Base-by-base conservation (phyloP, 2,329 filamentous ascomycete genomes). In the Ophiostoma sp. region DNA sequence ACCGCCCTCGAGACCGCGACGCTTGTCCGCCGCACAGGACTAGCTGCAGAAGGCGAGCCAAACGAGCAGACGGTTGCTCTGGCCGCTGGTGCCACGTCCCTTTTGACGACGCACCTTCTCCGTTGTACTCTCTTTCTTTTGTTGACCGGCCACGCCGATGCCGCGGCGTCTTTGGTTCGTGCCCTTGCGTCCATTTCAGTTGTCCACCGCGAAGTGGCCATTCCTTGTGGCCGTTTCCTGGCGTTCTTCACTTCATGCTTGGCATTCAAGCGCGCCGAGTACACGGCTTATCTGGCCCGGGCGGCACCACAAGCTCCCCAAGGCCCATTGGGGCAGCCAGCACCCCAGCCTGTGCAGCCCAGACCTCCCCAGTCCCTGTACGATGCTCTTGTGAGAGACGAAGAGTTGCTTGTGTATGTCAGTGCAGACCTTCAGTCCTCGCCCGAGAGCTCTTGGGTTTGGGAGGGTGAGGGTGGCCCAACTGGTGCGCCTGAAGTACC, bases 391-490 rank as follows among this genome's bases (percentile, higher is more conserved):
- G 68, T 84, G 63, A 85, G 86, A 2, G 95, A 99, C 78, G 95
- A 98, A 79, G 95, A 98, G 80, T 87, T 98, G 77, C 84, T 98
- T 36, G 93, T 91, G 0, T 97, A 97, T 78, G 90, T 93, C 0
- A 95, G 93, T 39, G 93, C 91, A 0, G 96, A 98, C 82, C 85
- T 97, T 78, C 95, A 98, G 82, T 92, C 91, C 0, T 90, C 88
- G n/a, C 86, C 87, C 0, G 91, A 94, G 70, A 89, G 89, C 48
- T 91, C 91, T 15, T 98, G 95, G 95, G 88, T 95, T 3, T 98
- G 95, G 95, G 90, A 92, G 77, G 81, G 81, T 57, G 86, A 87
- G 57, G 39, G 36, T 7, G 57, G 36, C 2, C n/a, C 4, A 2
- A 4, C 36, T 22, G 28, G 1, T 8, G 12, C 57, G 17, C 3